phyloP scores from a whole-genome alignment of 352 stramenopile species.

The Globisporangium emineosum region DNA sequence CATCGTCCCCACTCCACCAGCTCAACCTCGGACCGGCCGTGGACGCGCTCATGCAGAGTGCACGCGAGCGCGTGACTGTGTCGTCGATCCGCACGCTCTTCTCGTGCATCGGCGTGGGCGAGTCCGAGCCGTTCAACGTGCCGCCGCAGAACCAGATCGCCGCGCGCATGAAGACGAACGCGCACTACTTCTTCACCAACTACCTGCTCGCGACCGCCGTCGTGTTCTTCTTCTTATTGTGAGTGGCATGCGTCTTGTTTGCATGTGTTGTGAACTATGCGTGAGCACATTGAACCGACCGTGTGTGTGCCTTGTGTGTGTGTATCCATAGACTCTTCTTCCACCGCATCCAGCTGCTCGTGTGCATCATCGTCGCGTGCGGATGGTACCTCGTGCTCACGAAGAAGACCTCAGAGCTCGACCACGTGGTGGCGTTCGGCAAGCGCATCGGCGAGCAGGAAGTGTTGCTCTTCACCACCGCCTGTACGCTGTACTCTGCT shows the following conservation, averaged over 20 bases:
- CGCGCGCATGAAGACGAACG: constrained; percentile 62
- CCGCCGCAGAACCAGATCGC: constrained; percentile 44
- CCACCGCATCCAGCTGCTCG: constrained; percentile 63
- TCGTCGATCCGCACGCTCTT: constrained; percentile 54
- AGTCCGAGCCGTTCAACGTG: constrained; percentile 57
- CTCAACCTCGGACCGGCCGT: constrained; percentile 26
- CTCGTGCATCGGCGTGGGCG: constrained; percentile 61
- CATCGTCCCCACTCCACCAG: constrained; percentile 16
- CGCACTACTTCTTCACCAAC: constrained; percentile 73
- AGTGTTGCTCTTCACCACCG: constrained; percentile 57
- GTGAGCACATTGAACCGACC: not conserved
- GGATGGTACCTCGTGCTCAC: constrained; percentile 70
- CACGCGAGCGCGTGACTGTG: constrained; percentile 43
- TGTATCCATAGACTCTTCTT: constrained; percentile 47
- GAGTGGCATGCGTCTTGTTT: constrained; percentile 5
- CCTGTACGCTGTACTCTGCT: constrained; percentile 29
- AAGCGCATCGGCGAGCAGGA: constrained; percentile 61
- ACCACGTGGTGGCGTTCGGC: constrained; percentile 52
- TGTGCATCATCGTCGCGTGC: constrained; percentile 56
- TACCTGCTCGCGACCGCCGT: constrained; percentile 57
- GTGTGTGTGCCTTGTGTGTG: not conserved
- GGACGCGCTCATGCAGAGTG: constrained; percentile 32
- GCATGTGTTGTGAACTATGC: not conserved
- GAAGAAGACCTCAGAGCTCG: constrained; percentile 22
- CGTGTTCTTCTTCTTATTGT: constrained; percentile 69